phyloP scores from a whole-genome alignment of 163 green algal species.

The Prototheca cutis region DNA sequence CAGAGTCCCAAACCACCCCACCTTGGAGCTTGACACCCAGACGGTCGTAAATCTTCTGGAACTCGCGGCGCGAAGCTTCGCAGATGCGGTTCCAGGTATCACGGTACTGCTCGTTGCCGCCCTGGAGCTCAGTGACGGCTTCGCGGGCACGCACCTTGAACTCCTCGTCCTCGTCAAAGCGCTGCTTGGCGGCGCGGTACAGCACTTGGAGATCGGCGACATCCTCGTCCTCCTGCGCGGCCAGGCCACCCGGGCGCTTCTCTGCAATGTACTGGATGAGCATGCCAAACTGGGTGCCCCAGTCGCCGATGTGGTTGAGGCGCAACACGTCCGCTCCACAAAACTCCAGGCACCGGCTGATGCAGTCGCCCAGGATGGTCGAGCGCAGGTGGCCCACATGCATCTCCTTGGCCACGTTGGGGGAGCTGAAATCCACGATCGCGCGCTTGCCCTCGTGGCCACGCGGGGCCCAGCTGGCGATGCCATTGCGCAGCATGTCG shows the following conservation, averaged over 20 bases:
- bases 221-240: conserved; percentile 39
- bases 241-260: conserved; percentile 42
- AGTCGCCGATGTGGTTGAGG: conserved; percentile 97
- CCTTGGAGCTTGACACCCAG: conserved; percentile 63
- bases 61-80: conserved; percentile 59
- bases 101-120: conserved; percentile 53
- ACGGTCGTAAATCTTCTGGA: conserved; percentile 74
- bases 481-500: conserved; percentile 41
- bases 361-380: conserved; percentile 91
- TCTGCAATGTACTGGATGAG: conserved; percentile 94
- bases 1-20: too few species aligned
- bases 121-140: conserved; percentile 77
- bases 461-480: conserved; percentile 45
- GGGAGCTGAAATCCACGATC: conserved; percentile 89
- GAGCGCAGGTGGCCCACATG: conserved; percentile 96
- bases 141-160: conserved; percentile 86
- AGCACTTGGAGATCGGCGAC: conserved; percentile 70
- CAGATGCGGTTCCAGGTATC: conserved; percentile 48
- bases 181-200: conserved; percentile 82
- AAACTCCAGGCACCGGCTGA: conserved; percentile 70
- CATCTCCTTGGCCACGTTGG: conserved; percentile 99
- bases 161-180: conserved; percentile 89
- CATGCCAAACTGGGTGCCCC: conserved; percentile 99
- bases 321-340: conserved; percentile 74
- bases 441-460: conserved; percentile 37